Evolutionary conservation across 495 filamentous ascomycete genomes (phyloP).

Genomic region (Aspergillus biplanus): DNA sequence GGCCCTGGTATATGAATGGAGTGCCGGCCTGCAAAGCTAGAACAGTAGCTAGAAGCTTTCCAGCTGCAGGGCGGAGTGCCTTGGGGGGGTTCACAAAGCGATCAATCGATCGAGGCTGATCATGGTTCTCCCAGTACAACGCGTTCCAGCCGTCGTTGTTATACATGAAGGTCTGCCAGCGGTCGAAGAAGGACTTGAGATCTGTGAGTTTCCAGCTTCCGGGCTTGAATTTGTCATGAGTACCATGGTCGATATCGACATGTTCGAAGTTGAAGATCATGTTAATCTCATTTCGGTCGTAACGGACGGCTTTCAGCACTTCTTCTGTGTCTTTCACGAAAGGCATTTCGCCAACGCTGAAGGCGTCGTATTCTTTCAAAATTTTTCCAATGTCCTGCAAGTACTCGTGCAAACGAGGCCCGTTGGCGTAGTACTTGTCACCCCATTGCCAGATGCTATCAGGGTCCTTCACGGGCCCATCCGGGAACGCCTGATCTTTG

Average conservation of each 20-base stretch:
- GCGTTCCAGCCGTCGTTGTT: constrained; percentile 74
- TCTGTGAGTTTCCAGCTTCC: constrained; percentile 57
- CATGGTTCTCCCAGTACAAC: constrained; percentile 75
- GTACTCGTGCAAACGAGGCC: constrained; percentile 68
- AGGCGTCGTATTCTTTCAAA: constrained; percentile 67
- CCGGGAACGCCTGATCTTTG: constrained; percentile 62
- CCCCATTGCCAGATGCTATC: constrained; percentile 56
- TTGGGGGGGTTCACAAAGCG: constrained; percentile 58
- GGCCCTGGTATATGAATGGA: constrained; percentile 75
- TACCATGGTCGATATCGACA: constrained; percentile 60
- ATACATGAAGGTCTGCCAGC: constrained; percentile 71
- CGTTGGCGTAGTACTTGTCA: constrained; percentile 62
- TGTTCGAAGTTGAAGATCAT: constrained; percentile 80
- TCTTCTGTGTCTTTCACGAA: constrained; percentile 60
- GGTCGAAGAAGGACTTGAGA: constrained; percentile 61
- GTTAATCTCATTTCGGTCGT: constrained; percentile 63
- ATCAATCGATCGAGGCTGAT: constrained; percentile 66
- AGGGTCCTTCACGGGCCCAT: constrained; percentile 60
- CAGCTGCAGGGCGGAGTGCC: constrained; percentile 46
- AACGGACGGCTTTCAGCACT: constrained; percentile 61
- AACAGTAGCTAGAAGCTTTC: constrained; percentile 67
- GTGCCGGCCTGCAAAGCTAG: constrained; percentile 65
- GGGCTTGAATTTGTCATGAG: constrained; percentile 53
- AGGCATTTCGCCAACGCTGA: constrained; percentile 75
- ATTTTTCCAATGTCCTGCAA: constrained; percentile 63